Conservation (phyloP, 1,284 basidiomycete genomes). For the Leccinum solheimii region DNA sequence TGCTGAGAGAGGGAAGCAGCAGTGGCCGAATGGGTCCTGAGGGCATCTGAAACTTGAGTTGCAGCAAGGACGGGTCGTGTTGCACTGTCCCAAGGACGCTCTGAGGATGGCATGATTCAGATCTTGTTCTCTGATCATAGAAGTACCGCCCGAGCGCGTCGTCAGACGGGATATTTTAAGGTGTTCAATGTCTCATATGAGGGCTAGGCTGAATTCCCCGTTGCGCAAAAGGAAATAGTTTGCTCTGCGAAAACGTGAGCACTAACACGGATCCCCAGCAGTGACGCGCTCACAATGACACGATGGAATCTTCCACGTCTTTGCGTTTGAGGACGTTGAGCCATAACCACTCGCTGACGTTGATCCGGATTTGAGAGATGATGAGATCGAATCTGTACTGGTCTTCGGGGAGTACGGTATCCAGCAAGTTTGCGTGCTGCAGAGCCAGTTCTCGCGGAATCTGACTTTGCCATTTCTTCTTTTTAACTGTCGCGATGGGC, state of each 20-base stretch:
- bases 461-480: slow-evolving; percentile 76
- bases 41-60: slow-evolving; percentile 72
- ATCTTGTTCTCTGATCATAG: slow-evolving; percentile 85
- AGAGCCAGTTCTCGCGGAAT: slow-evolving; percentile 65
- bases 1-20: slow-evolving; percentile 64
- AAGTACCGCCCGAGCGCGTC: slow-evolving; percentile 58
- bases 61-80: slow-evolving; percentile 70
- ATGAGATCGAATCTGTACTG: slow-evolving; percentile 74
- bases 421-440: slow-evolving; percentile 64
- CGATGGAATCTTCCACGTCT: slow-evolving; percentile 76
- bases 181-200: slow-evolving; percentile 81
- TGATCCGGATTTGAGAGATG: slow-evolving; percentile 68
- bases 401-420: slow-evolving; percentile 68
- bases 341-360: slow-evolving; percentile 90
- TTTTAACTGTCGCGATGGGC: slow-evolving; percentile 78
- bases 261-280: slow-evolving; percentile 15
- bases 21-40: slow-evolving; percentile 77
- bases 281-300: slow-evolving; percentile 57
- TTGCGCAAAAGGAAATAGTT: slow-evolving; percentile 87
- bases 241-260: slow-evolving; percentile 45
- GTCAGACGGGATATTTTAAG: slow-evolving; percentile 76
- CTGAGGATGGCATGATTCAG: slow-evolving; percentile 79
- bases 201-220: slow-evolving; percentile 79
- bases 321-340: slow-evolving; percentile 80
- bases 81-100: slow-evolving; percentile 84